Evolutionary conservation across 805 yeast genomes (phyloP).

Genomic region (Pichia manshurica): DNA sequence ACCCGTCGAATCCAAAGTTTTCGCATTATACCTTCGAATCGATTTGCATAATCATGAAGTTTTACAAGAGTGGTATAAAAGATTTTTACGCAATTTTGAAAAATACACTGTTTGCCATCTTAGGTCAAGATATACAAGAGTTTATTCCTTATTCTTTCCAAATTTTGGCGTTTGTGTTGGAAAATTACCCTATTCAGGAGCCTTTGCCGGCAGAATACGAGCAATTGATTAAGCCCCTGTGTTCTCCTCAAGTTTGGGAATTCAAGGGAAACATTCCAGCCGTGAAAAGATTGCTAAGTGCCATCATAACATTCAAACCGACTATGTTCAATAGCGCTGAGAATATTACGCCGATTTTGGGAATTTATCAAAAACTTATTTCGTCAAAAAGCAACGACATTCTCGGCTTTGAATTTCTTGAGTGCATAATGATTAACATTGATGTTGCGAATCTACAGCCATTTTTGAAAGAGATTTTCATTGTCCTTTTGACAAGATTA

Average conservation of each 20-base stretch:
- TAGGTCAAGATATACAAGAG: constrained; percentile 86
- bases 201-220: constrained; percentile 61
- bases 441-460: constrained; percentile 45
- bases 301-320: constrained; percentile 51
- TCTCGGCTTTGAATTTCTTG: constrained; percentile 80
- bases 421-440: constrained; percentile 54
- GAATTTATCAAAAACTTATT: constrained; percentile 92
- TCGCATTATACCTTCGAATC: constrained; percentile 89
- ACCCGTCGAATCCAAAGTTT: constrained; percentile 94
- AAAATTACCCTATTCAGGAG: constrained; percentile 42
- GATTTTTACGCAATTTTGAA: constrained; percentile 48
- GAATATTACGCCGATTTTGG: constrained; percentile 71
- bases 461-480: constrained; percentile 65
- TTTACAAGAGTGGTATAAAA: constrained; percentile 31
- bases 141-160: constrained; percentile 92
- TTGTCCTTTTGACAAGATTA: constrained; percentile 71
- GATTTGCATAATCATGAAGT: constrained; percentile 68
- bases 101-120: constrained; percentile 59
- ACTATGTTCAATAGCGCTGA: constrained; percentile 33
- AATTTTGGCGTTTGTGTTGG: constrained; percentile 73
- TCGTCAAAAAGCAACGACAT: constrained; percentile 77
- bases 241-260: constrained; percentile 94
- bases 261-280: constrained; percentile 91
- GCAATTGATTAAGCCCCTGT: constrained; percentile 68
- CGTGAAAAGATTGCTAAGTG: constrained; percentile 68